A percentile compares a stretch with the other conserved stretches of the same genome.
Evolutionary conservation across 2,329 filamentous ascomycete species (phyloP).

Genomic region (Cladophialophora yegresii): DNA sequence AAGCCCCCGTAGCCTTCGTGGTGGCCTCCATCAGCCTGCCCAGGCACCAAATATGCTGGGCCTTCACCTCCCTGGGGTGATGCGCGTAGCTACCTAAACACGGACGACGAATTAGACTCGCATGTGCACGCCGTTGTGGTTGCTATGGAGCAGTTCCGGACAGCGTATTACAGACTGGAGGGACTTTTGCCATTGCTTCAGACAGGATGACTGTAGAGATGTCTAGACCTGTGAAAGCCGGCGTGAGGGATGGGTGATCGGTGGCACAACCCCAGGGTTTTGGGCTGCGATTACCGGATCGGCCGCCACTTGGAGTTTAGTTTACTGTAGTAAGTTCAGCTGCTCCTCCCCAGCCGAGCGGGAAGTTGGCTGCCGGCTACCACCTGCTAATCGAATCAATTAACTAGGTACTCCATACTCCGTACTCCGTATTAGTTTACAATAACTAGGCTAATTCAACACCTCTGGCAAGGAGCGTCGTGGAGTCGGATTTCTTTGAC

Average conservation of each 20-base stretch:
- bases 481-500: not conserved
- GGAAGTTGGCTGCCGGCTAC: not conserved
- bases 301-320: slow-evolving; percentile 8
- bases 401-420: not conserved
- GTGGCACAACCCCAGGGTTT: not conserved
- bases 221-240: not conserved
- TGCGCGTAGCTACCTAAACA: slow-evolving; percentile 4
- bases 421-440: too few relatives aligned
- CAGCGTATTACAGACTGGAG: not conserved
- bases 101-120: not conserved
- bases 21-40: not conserved
- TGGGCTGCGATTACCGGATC: slow-evolving; percentile 11
- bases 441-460: not conserved
- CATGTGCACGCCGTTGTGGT: not conserved
- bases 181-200: slow-evolving; percentile 2
- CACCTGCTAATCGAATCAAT: slow-evolving; percentile 3
- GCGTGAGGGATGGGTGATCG: not conserved
- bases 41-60: not conserved
- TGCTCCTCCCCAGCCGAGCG: not conserved
- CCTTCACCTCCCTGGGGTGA: slow-evolving; percentile 1
- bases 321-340: too few relatives aligned
- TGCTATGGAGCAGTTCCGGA: not conserved
- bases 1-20: not conserved
- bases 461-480: not conserved
- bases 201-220: not conserved